Percentiles rank a stretch among this genome's conserved stretches.
These are phyloP conservation scores for Pseudonitzschia delicatissima DNA, from an alignment of 108 stramenopile genomes.

Conservation along the genomic window DNA sequence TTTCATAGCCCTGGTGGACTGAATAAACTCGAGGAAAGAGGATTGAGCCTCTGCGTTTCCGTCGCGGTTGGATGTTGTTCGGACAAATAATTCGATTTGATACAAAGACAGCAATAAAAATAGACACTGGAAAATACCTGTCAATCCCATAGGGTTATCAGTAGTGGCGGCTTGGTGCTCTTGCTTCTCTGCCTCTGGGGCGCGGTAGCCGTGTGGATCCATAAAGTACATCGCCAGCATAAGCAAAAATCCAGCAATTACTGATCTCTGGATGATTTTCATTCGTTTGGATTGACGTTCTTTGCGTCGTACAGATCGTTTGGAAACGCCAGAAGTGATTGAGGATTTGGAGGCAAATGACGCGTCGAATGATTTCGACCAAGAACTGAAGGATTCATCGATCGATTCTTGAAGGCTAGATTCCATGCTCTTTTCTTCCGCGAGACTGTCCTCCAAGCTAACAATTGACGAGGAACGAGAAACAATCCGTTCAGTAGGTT, in stretches of 20 bases:
- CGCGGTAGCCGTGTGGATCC: conserved; percentile 19
- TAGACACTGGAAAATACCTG: conserved; percentile 28
- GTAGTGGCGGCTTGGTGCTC: conserved; percentile 10
- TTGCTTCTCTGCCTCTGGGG: not conserved
- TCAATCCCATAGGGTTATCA: conserved; percentile 34
- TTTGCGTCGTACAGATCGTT: conserved; percentile 18
- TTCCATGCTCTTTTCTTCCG: conserved; percentile 12
- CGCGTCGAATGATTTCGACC: conserved; percentile 42
- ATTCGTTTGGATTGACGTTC: conserved; percentile 32
- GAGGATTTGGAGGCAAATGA: conserved; percentile 30
- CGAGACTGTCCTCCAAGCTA: not conserved
- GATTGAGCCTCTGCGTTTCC: conserved; percentile 9
- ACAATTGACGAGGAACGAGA: not conserved
- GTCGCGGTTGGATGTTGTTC: not conserved
- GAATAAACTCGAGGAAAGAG: conserved; percentile 31
- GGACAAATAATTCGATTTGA: conserved; percentile 30
- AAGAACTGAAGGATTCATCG: conserved; percentile 34
- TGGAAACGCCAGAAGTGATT: conserved; percentile 31
- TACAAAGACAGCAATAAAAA: conserved; percentile 31
- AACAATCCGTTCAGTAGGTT: not conserved
- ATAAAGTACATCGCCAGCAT: conserved; percentile 31
- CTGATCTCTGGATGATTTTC: conserved; percentile 25
- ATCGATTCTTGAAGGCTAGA: conserved; percentile 29
- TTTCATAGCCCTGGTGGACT: conserved; percentile 17
- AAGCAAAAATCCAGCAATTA: conserved; percentile 7